Evolutionary conservation across 2,329 filamentous ascomycete species (phyloP).

Genomic region (Dothidotthia symphoricarpi): DNA sequence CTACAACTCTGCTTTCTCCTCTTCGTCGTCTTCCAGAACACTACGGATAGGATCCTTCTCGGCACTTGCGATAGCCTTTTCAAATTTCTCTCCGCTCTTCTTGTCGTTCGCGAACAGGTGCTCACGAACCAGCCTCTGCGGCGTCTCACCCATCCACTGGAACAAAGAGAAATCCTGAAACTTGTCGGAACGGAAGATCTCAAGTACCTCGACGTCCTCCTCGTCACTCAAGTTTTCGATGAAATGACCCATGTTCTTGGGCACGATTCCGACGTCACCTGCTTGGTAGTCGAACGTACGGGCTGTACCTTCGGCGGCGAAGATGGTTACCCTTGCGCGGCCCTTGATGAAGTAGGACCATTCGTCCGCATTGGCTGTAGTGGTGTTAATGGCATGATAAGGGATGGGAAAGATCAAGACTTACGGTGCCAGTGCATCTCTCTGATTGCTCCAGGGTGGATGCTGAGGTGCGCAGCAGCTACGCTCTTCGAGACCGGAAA

Average conservation of each 20-base stretch:
- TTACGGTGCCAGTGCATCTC: slow-evolving; percentile 78
- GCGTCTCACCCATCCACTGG: slow-evolving; percentile 74
- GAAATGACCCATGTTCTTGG: slow-evolving; percentile 74
- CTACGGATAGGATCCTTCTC: slow-evolving; percentile 53
- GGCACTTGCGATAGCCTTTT: slow-evolving; percentile 60
- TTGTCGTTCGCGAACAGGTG: slow-evolving; percentile 64
- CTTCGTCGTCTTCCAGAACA: slow-evolving; percentile 29
- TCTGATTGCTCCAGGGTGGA: slow-evolving; percentile 68
- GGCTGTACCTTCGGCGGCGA: slow-evolving; percentile 65
- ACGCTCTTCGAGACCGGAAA: slow-evolving; percentile 73
- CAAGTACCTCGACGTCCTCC: slow-evolving; percentile 71
- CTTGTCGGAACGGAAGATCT: slow-evolving; percentile 69
- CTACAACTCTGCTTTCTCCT: slow-evolving; percentile 26
- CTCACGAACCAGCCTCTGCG: slow-evolving; percentile 63
- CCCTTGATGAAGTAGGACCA: slow-evolving; percentile 78
- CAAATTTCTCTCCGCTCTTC: slow-evolving; percentile 62
- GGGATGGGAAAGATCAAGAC: not conserved
- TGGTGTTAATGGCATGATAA: slow-evolving; percentile 1
- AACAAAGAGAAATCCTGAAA: slow-evolving; percentile 73
- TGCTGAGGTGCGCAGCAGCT: slow-evolving; percentile 68
- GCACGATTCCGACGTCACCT: slow-evolving; percentile 76
- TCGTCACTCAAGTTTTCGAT: slow-evolving; percentile 76
- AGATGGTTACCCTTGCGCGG: slow-evolving; percentile 70
- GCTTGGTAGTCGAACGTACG: slow-evolving; percentile 74
- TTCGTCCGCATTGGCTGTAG: slow-evolving; percentile 63